Base-by-base conservation (phyloP, 805 yeast species). In the Saccharomycopsis fodiens region DNA sequence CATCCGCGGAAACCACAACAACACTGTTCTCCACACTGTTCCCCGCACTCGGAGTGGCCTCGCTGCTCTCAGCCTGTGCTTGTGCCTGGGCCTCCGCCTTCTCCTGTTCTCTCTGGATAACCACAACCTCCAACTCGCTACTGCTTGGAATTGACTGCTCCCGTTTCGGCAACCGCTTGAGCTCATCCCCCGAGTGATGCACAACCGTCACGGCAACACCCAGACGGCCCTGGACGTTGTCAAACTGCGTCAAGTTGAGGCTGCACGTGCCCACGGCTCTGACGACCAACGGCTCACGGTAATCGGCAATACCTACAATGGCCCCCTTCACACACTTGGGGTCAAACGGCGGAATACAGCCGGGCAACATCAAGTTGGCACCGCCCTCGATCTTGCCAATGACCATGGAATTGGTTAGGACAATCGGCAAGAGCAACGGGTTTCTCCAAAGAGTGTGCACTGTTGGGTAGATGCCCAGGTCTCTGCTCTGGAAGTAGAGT, bases 361-460 rank as follows among this genome's bases (percentile, higher is more conserved):
- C 94, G 2, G 88, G 84, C 29, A 82, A 66, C 88, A 84, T 83
- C 51, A 85, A 62, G 55, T 84, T 74, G 0, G 97, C 96, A 10
- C 97, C 96, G 47, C 76, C 76, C 27, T 70, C 64, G n/a, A 88
- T 63, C 10, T 77, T 75, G 41, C 74, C 80, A 15, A 91, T 70
- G 1, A 91, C 96, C 53, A 72, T 76, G 10, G 75, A 74, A 58
- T 85, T 88, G 0, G 97, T 89, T 47, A 67, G 63, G 2, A 89
- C 75, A 0, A 72, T 59, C 0, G 95, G 95, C 19, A 87, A 53
- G 10, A 86, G 45, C 48, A 64, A 73, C 0, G 89, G 87, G 32
- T 74, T 70, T 20, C 69, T 68, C 93, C 95, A 85, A 35, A 82
- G 60, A 0, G 86, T 78, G 57, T 70, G 84, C 1, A 85, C 64